phyloP scores from a whole-genome alignment of 768 basidiomycete genomes.

The Glaciozyma martinii region DNA sequence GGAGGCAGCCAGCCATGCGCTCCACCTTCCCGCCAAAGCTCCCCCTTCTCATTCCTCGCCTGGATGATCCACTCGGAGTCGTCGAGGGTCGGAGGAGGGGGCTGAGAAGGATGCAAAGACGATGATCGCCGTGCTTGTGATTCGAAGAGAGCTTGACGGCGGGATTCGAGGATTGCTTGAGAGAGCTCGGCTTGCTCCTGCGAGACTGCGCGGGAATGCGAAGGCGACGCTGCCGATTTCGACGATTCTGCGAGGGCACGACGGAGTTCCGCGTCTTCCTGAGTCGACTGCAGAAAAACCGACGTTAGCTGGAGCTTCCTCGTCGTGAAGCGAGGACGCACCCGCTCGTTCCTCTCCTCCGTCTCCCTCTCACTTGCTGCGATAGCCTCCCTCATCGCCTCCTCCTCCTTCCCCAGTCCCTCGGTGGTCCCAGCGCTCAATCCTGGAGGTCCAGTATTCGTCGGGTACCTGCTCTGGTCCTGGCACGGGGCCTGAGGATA shows the following conservation, averaged over 20 bases:
- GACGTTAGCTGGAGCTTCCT: not conserved
- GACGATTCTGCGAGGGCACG: slow-evolving; percentile 2
- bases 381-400: no score
- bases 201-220: not conserved
- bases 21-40: not conserved
- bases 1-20: slow-evolving; percentile 15
- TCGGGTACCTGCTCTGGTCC: not conserved
- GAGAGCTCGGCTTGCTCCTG: slow-evolving; percentile 10
- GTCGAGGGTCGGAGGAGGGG: slow-evolving; percentile 2
- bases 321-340: not conserved
- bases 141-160: not conserved
- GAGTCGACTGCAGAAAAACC: no score
- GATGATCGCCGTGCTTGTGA: not conserved
- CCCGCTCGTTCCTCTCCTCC: not conserved
- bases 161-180: not conserved
- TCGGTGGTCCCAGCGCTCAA: no score
- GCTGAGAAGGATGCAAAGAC: not conserved
- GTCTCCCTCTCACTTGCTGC: no score
- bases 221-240: not conserved
- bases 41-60: not conserved
- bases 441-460: not conserved
- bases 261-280: not conserved
- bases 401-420: no score
- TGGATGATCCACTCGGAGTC: not conserved
- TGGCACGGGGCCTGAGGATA: not conserved